Evolutionary conservation across 164 flowering plant genomes (phyloP).

Genomic region (Tinospora cordifolia): DNA sequence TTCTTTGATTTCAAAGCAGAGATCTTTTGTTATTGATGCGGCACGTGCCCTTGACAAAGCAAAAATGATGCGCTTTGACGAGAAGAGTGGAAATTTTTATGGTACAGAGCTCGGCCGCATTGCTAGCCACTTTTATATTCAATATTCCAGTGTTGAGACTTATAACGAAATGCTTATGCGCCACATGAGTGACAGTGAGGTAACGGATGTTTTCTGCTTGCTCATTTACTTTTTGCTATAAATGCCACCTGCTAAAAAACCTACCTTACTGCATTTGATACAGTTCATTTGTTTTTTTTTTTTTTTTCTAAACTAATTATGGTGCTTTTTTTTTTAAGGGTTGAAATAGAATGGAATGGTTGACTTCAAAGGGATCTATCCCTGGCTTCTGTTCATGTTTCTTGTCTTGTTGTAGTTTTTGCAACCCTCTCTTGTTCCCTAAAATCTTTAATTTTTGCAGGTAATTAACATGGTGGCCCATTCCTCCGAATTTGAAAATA

Average conservation of each 20-base stretch:
- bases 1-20: constrained; percentile 74
- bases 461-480: constrained; percentile 94
- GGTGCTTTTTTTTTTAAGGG: not conserved
- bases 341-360: not conserved
- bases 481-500: constrained; percentile 98
- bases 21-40: constrained; percentile 82
- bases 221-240: not conserved
- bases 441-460: constrained; percentile 27
- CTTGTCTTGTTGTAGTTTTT: not conserved
- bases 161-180: constrained; percentile 93
- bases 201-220: constrained; percentile 14
- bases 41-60: constrained; percentile 97
- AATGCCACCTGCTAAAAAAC: not conserved
- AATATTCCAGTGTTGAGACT: constrained; percentile 92
- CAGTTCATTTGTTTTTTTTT: not conserved
- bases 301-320: too few species aligned
- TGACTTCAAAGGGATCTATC: not conserved
- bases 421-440: not conserved
- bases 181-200: constrained; percentile 98
- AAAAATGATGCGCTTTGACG: constrained; percentile 99
- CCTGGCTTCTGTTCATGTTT: not conserved
- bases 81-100: constrained; percentile 97
- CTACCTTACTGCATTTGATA: not conserved
- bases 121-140: constrained; percentile 98
- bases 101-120: constrained; percentile 99